Evolutionary conservation across 495 filamentous ascomycete genomes (phyloP).

Genomic region (Hyaloscypha finlandica): DNA sequence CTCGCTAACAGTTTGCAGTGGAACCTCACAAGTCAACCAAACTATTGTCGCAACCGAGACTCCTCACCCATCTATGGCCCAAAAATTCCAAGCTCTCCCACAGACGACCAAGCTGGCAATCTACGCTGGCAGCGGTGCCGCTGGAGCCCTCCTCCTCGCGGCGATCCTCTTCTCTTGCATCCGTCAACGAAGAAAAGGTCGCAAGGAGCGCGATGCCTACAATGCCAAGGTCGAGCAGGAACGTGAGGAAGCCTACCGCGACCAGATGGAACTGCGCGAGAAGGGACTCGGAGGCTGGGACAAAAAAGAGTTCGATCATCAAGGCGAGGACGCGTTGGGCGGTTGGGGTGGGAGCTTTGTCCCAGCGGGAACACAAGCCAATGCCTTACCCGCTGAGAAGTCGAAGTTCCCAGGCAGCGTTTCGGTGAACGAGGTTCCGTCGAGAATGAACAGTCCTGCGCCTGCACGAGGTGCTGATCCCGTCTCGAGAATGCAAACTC

Average conservation of each 20-base stretch:
- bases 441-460: slow-evolving; percentile 14
- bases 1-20: slow-evolving; percentile 41
- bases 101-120: slow-evolving; percentile 58
- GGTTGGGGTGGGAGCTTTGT: slow-evolving; percentile 32
- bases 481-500: slow-evolving; percentile 9
- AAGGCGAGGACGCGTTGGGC: slow-evolving; percentile 32
- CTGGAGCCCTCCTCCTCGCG: slow-evolving; percentile 49
- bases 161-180: slow-evolving; percentile 62
- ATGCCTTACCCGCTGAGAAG: not conserved
- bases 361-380: not conserved
- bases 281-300: slow-evolving; percentile 34
- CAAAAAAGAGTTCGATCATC: slow-evolving; percentile 16
- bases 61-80: slow-evolving; percentile 41
- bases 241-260: slow-evolving; percentile 25
- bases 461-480: slow-evolving; percentile 8
- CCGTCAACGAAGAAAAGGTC: slow-evolving; percentile 65
- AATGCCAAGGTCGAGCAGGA: slow-evolving; percentile 34
- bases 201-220: slow-evolving; percentile 59
- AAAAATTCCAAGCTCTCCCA: slow-evolving; percentile 61
- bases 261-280: slow-evolving; percentile 31
- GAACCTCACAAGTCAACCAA: slow-evolving; percentile 61
- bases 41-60: slow-evolving; percentile 33
- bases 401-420: slow-evolving; percentile 14
- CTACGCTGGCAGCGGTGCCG: slow-evolving; percentile 56
- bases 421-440: slow-evolving; percentile 17